A percentile compares a stretch with the other conserved stretches of the same genome.
These are phyloP conservation scores for Mycena capillaripes DNA, from an alignment of 768 basidiomycete species.

Conservation along the genomic window DNA sequence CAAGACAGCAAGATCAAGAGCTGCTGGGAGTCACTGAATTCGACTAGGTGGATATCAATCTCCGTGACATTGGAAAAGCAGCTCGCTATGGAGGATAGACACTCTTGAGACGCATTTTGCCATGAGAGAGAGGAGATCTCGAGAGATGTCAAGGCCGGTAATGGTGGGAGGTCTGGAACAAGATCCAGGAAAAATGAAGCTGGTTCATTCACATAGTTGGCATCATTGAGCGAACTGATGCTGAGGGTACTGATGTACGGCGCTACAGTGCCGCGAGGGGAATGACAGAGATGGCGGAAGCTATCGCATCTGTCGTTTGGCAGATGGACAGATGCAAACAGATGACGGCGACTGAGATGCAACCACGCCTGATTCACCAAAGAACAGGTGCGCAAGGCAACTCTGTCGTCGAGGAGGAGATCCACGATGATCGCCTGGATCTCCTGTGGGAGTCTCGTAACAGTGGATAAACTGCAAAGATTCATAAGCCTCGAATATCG, in stretches of 20 bases:
- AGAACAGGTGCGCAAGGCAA: constrained; percentile 14
- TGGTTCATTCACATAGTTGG: constrained; percentile 10
- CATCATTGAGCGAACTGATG: constrained; percentile 13
- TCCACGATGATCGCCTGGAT: constrained; percentile 14
- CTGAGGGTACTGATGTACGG: constrained; percentile 13
- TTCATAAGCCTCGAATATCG: constrained; percentile 10
- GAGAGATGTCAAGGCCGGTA: constrained; percentile 15
- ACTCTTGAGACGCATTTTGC: constrained; percentile 15
- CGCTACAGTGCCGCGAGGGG: constrained; percentile 10
- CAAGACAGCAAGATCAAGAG: constrained; percentile 13
- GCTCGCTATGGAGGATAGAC: constrained; percentile 9
- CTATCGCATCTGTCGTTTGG: constrained; percentile 11
- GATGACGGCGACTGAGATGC: constrained; percentile 21
- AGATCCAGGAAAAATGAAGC: constrained; percentile 18
- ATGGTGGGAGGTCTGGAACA: constrained; percentile 16
- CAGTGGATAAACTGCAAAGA: constrained; percentile 10
- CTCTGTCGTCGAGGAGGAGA: constrained; percentile 15
- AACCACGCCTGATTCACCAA: constrained; percentile 15
- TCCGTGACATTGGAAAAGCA: constrained; percentile 16
- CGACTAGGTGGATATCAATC: constrained; percentile 16
- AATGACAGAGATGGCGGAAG: constrained; percentile 14
- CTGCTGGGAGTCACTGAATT: constrained; percentile 14
- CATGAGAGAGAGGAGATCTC: constrained; percentile 15
- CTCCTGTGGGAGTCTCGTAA: constrained; percentile 7
- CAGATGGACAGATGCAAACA: constrained; percentile 16